Percentiles rank a stretch among this genome's conserved stretches.
These are phyloP conservation scores for Heliamphora pulchella DNA, from an alignment of 179 eudicot genomes.

Conservation along the genomic window DNA sequence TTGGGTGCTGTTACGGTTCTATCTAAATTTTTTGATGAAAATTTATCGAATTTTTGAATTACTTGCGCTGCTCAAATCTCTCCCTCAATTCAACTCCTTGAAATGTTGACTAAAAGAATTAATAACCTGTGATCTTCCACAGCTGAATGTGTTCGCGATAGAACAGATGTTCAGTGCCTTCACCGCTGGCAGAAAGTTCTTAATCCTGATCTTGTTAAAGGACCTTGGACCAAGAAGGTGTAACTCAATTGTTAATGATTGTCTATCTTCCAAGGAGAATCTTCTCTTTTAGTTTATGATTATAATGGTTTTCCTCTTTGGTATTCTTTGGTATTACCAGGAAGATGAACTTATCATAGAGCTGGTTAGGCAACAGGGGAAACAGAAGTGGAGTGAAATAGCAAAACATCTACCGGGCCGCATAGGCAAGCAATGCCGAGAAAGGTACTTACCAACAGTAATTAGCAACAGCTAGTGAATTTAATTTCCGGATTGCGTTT, in stretches of 20 bases:
- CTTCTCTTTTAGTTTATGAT: not conserved
- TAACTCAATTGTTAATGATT: not conserved
- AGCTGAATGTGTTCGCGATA: conserved; percentile 48
- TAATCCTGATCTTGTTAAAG: conserved; percentile 46
- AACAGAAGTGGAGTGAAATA: conserved; percentile 45
- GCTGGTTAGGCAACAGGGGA: conserved; percentile 33
- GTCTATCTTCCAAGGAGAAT: not conserved
- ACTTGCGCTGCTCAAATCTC: not conserved
- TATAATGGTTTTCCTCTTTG: not conserved
- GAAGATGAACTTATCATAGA: conserved; percentile 43
- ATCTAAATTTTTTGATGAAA: not conserved
- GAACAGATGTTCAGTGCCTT: conserved; percentile 66
- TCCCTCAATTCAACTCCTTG: not conserved
- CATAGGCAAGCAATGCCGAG: conserved; percentile 63
- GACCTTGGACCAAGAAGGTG: conserved; percentile 60
- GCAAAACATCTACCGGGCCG: conserved; percentile 50
- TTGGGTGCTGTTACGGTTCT: not conserved
- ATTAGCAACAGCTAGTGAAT: not conserved
- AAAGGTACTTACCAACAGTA: conserved; percentile 37
- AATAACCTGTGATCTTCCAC: conserved; percentile 18
- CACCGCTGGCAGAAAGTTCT: conserved; percentile 78
- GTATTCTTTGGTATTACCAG: conserved; percentile 18
- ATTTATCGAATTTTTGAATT: not conserved
- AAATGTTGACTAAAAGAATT: not conserved
- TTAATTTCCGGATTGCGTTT: not conserved